A percentile compares a stretch with the other conserved stretches of the same genome.
Evolutionary conservation across 805 yeast genomes (phyloP).

Genomic region (Starmera caribaea): DNA sequence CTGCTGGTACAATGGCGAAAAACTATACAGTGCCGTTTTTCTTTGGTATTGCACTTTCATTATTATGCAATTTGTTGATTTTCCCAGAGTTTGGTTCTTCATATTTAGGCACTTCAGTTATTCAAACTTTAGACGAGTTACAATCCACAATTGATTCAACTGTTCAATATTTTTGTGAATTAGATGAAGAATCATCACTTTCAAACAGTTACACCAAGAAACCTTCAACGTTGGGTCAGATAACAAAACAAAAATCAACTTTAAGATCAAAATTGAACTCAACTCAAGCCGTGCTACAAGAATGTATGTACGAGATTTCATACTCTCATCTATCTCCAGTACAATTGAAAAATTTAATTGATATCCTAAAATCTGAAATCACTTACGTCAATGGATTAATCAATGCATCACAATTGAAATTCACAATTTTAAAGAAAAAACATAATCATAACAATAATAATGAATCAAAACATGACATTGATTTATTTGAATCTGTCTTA

Average conservation of each 20-base stretch:
- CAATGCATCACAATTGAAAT: slow-evolving; percentile 39
- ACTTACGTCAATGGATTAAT: slow-evolving; percentile 31
- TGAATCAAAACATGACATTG: slow-evolving; percentile 5
- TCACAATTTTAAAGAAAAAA: slow-evolving; percentile 19
- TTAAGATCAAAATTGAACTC: slow-evolving; percentile 24
- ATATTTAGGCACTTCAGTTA: slow-evolving; percentile 33
- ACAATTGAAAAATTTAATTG: slow-evolving; percentile 26
- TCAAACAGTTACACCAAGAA: slow-evolving; percentile 10
- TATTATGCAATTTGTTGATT: slow-evolving; percentile 31
- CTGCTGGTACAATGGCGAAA: slow-evolving; percentile 24
- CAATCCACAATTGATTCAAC: slow-evolving; percentile 29
- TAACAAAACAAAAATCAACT: slow-evolving; percentile 23
- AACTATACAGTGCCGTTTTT: slow-evolving; percentile 34
- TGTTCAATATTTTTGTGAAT: slow-evolving; percentile 23
- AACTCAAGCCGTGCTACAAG: slow-evolving; percentile 31
- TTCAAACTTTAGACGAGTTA: slow-evolving; percentile 29
- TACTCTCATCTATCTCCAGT: slow-evolving; percentile 37
- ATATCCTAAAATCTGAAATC: slow-evolving; percentile 21
- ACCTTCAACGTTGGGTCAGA: slow-evolving; percentile 20
- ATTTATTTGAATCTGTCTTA: slow-evolving; percentile 22
- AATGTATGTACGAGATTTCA: slow-evolving; percentile 39
- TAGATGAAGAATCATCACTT: not conserved
- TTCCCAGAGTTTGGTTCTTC: slow-evolving; percentile 47
- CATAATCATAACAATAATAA: slow-evolving; percentile 18
- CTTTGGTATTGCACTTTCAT: slow-evolving; percentile 33